phyloP scores from a whole-genome alignment of 345 rosid species.

The Euphorbia pulcherrima region DNA sequence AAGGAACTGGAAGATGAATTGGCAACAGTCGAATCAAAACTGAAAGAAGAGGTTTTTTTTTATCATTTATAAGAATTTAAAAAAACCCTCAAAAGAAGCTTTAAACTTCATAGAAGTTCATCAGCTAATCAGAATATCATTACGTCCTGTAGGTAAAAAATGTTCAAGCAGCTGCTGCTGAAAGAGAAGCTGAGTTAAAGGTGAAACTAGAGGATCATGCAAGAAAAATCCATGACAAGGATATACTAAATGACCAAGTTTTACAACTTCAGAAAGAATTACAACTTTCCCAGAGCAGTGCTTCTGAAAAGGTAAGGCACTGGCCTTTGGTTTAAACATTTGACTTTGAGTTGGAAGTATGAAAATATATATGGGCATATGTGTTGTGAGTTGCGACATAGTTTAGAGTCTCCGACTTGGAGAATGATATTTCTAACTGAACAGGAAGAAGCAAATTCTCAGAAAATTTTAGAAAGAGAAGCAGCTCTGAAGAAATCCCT shows the following conservation, averaged over 20 bases:
- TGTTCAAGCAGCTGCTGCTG: constrained; percentile 30
- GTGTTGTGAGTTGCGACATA: too few species aligned
- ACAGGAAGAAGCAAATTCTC: constrained; percentile 52
- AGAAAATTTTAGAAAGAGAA: constrained; percentile 49
- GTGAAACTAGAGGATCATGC: constrained; percentile 45
- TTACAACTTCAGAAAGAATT: constrained; percentile 52
- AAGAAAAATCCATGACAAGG: constrained; percentile 37
- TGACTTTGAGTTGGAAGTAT: background rate
- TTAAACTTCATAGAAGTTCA: background rate
- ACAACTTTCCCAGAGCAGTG: constrained; percentile 34
- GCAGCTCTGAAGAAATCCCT: constrained; percentile 53
- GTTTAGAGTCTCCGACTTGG: background rate
- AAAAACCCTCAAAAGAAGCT: background rate
- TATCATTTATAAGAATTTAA: background rate
- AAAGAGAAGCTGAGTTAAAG: constrained; percentile 39
- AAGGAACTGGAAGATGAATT: constrained; percentile 62
- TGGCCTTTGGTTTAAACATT: background rate
- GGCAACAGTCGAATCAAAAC: constrained; percentile 33
- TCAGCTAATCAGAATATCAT: constrained; percentile 4
- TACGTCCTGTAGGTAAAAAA: constrained; percentile 37
- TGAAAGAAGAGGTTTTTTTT: constrained; percentile 52
- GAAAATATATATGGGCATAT: too few species aligned
- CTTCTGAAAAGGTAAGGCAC: constrained; percentile 44
- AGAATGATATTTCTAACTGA: constrained; percentile 4
- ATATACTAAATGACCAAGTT: constrained; percentile 40